phyloP scores from a whole-genome alignment of 345 rosid genomes.

The Hibiscus tridactylites region DNA sequence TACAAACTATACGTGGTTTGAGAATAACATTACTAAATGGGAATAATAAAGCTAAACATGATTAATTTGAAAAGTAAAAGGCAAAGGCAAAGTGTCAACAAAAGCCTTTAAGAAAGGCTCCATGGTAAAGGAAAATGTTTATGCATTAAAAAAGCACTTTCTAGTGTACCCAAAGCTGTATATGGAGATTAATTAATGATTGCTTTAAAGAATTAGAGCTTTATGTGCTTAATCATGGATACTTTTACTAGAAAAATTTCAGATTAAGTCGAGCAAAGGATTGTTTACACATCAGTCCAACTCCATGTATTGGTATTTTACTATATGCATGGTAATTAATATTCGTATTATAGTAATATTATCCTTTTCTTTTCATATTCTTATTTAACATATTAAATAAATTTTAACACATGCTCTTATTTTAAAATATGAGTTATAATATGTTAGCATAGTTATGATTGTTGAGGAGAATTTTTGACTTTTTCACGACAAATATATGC shows the following conservation, averaged over 20 bases:
- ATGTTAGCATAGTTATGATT: no score
- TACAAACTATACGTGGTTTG: no score
- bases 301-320: neutral
- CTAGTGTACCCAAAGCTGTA: neutral
- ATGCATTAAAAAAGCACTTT: neutral
- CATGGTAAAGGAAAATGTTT: neutral
- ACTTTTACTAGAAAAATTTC: neutral
- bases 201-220: neutral
- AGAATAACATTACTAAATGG: neutral
- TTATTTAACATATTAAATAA: no score
- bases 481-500: no score
- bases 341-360: neutral
- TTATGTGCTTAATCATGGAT: conserved; percentile 6
- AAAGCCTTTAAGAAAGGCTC: neutral
- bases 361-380: neutral
- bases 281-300: neutral
- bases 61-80: neutral
- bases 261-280: neutral
- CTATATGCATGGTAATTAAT: neutral
- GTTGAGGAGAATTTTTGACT: no score
- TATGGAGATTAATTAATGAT: neutral
- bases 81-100: neutral
- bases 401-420: no score
- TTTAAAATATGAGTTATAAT: no score
- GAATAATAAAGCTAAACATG: neutral